phyloP scores from a whole-genome alignment of 331 rosid species.

The Prunus yedoensis region DNA sequence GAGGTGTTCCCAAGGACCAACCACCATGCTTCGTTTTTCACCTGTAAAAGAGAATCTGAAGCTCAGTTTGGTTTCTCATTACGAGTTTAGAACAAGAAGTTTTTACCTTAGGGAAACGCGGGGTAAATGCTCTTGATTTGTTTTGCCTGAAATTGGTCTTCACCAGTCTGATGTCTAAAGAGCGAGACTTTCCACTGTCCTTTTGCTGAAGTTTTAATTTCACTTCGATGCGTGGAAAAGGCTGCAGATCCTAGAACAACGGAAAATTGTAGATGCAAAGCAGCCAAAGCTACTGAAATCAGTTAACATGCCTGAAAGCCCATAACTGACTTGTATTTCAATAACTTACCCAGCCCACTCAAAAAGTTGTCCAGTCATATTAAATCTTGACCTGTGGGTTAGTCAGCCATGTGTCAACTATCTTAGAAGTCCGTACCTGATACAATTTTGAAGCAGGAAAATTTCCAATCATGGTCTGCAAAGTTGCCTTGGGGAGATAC shows the following conservation, averaged over 20 bases:
- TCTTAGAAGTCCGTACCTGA: conserved; percentile 52
- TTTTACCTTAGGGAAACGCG: conserved; percentile 88
- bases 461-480: conserved; percentile 61
- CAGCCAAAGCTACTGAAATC: conserved; percentile 14
- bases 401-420: not conserved
- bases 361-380: not conserved
- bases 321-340: conserved; percentile 3
- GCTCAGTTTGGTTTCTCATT: conserved; percentile 4
- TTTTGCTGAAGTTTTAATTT: conserved; percentile 56
- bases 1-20: conserved; percentile 80
- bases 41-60: conserved; percentile 41
- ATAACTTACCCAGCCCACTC: not conserved
- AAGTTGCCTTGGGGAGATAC: conserved; percentile 61
- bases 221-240: conserved; percentile 65
- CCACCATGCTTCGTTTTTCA: conserved; percentile 99
- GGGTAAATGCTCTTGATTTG: conserved; percentile 74
- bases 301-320: conserved; percentile 8
- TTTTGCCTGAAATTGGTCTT: conserved; percentile 61
- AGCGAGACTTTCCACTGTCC: conserved; percentile 40
- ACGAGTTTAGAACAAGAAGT: not conserved
- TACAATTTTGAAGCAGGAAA: conserved; percentile 69
- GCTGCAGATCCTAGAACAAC: conserved; percentile 67
- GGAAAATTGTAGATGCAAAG: conserved; percentile 10
- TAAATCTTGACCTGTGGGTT: not conserved
- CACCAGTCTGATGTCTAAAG: conserved; percentile 69